Percentiles rank a stretch among this genome's conserved stretches.
Conservation (phyloP, 1,284 basidiomycete genomes). For the Tilletia walkeri region DNA sequence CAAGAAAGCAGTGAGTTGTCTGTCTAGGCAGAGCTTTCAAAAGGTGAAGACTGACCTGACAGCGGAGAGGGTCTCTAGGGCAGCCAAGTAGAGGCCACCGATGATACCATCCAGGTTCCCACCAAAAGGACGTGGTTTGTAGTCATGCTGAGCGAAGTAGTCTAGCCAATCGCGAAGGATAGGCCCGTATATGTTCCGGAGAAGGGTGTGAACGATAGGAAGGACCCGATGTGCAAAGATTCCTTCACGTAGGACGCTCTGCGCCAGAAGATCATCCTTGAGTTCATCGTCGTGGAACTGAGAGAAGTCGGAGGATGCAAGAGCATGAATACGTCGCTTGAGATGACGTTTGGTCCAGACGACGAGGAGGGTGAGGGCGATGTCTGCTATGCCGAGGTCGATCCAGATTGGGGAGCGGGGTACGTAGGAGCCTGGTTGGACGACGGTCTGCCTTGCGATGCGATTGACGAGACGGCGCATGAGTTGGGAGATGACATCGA, state of each 20-base stretch:
- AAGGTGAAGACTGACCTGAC: not conserved
- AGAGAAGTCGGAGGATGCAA: not conserved
- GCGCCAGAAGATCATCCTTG: not conserved
- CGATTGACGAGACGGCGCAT: conserved; percentile 5
- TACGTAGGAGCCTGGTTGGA: not conserved
- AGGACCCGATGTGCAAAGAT: not conserved
- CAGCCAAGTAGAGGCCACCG: not conserved
- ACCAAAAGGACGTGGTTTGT: not conserved
- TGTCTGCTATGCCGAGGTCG: conserved; percentile 9
- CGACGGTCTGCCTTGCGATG: not conserved
- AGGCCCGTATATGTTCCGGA: not conserved
- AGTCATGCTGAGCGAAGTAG: not conserved
- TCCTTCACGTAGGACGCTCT: not conserved
- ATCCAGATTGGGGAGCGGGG: conserved; percentile 12
- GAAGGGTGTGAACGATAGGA: not conserved
- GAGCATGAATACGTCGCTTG: not conserved
- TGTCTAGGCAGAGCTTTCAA: too few species aligned
- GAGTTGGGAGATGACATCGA: not conserved
- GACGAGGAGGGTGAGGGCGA: not conserved
- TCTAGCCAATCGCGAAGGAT: conserved; percentile 4
- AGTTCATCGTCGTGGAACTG: not conserved
- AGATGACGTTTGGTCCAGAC: not conserved
- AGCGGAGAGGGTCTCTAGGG: not conserved
- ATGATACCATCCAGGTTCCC: not conserved
- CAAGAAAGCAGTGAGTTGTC: not conserved